These are phyloP conservation scores for Hemisphaericaspora subhashii DNA, from an alignment of 1,139 yeast species.

Conservation along the genomic window DNA sequence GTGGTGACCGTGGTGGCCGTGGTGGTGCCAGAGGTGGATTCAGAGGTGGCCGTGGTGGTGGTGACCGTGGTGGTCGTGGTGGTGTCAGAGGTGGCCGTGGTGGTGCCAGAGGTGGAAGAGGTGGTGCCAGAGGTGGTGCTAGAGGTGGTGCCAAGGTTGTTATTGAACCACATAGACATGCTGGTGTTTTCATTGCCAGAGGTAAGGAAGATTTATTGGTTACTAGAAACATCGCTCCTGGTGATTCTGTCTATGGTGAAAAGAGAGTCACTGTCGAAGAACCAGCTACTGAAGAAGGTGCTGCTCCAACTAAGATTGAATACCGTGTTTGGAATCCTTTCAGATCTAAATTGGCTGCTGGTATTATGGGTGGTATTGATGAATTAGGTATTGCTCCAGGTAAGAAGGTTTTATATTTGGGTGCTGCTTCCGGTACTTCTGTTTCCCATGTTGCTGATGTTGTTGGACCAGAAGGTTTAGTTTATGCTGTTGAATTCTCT, in stretches of 20 bases:
- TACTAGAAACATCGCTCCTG: slow-evolving; percentile 96
- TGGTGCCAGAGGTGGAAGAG: slow-evolving; percentile 63
- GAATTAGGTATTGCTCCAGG: slow-evolving; percentile 98
- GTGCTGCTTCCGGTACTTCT: slow-evolving; percentile 99
- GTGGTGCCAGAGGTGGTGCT: slow-evolving; percentile 80
- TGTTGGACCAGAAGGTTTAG: slow-evolving; percentile 98
- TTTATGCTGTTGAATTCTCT: slow-evolving; percentile 97
- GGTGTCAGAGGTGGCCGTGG: slow-evolving; percentile 49
- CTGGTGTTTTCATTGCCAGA: slow-evolving; percentile 97
- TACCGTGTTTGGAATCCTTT: slow-evolving; percentile 99
- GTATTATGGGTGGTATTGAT: slow-evolving; percentile 99
- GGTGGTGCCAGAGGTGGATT: slow-evolving; percentile 35
- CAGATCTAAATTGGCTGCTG: slow-evolving; percentile 99
- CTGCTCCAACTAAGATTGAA: slow-evolving; percentile 91
- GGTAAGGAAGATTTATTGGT: slow-evolving; percentile 98
- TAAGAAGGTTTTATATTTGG: slow-evolving; percentile 92
- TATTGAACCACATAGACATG: slow-evolving; percentile 98
- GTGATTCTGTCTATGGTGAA: slow-evolving; percentile 97
- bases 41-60: slow-evolving; percentile 43
- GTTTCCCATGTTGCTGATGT: slow-evolving; percentile 98
- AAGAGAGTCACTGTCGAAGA: slow-evolving; percentile 93
- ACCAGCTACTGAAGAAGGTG: slow-evolving; percentile 82
- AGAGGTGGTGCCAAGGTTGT: slow-evolving; percentile 91
- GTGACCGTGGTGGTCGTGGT: slow-evolving; percentile 42
- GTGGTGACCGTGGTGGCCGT: slow-evolving; percentile 32